Conservation (phyloP, 2,329 filamentous ascomycete genomes). For the Aspergillus fumigatus region DNA sequence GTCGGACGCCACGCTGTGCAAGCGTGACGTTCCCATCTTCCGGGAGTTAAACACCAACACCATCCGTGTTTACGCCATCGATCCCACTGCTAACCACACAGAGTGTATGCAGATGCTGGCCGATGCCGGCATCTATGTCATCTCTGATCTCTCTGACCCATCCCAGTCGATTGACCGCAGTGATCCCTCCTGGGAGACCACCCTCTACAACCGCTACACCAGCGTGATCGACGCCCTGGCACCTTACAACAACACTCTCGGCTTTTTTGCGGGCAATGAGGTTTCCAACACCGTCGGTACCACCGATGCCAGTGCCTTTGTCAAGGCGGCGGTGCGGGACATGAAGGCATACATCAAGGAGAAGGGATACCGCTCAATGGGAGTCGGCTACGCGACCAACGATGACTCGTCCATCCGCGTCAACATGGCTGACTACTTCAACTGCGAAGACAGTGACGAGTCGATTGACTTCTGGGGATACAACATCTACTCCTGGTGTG, state of each 20-base stretch:
- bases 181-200: constrained; percentile 69
- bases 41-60: constrained; percentile 76
- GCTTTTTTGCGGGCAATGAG: constrained; percentile 97
- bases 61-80: constrained; percentile 88
- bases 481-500: constrained; percentile 99
- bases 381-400: constrained; percentile 92
- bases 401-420: constrained; percentile 78
- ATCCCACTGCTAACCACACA: constrained; percentile 70
- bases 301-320: constrained; percentile 82
- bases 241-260: constrained; percentile 81
- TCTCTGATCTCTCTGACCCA: constrained; percentile 83
- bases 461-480: constrained; percentile 97
- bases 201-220: constrained; percentile 74
- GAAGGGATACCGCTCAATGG: constrained; percentile 69
- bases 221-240: constrained; percentile 72
- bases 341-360: constrained; percentile 85
- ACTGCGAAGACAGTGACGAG: constrained; percentile 65
- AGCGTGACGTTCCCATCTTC: constrained; percentile 77
- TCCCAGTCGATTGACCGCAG: constrained; percentile 77
- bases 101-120: constrained; percentile 78
- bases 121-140: constrained; percentile 84
- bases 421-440: constrained; percentile 85
- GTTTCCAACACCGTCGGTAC: constrained; percentile 84
- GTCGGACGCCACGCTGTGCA: constrained; percentile 63
- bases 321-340: constrained; percentile 94